A percentile compares a stretch with the other conserved stretches of the same genome.
phyloP scores from a whole-genome alignment of 495 filamentous ascomycete genomes.

The Staphylotrichum longicolle region DNA sequence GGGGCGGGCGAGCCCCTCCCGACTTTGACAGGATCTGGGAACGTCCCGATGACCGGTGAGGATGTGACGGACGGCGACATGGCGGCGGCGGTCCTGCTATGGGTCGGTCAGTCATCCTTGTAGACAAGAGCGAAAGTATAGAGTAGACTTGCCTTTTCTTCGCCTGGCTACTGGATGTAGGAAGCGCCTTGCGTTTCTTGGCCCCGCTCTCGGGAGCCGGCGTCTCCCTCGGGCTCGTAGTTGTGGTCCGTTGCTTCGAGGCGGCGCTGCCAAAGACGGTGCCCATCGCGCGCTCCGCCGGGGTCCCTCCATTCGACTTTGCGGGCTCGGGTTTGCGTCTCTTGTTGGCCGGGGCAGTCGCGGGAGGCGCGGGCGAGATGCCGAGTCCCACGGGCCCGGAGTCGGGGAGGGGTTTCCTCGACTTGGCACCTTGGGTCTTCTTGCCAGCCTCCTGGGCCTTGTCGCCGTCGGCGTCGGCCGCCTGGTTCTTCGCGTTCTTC shows the following conservation, averaged over 20 bases:
- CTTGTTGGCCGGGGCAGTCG: constrained; percentile 57
- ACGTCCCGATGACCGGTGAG: constrained; percentile 66
- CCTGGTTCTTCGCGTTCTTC: constrained; percentile 61
- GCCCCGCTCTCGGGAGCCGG: constrained; percentile 54
- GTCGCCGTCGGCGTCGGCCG: constrained; percentile 50
- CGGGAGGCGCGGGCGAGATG: constrained; percentile 45
- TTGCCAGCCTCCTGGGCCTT: constrained; percentile 51
- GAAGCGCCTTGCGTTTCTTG: constrained; percentile 68
- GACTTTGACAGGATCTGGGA: constrained; percentile 49
- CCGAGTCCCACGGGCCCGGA: constrained; percentile 51
- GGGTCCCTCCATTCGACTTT: constrained; percentile 50
- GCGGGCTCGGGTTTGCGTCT: constrained; percentile 76
- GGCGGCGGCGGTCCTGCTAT: constrained; percentile 36
- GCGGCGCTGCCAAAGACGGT: constrained; percentile 51
- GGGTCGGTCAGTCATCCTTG: constrained; percentile 18
- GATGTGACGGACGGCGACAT: constrained; percentile 69
- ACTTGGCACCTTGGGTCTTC: constrained; percentile 58
- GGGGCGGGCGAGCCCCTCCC: constrained; percentile 44
- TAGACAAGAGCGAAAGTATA: background rate
- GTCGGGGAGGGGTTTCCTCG: constrained; percentile 61
- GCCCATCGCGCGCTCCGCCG: constrained; percentile 71
- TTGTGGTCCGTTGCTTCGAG: constrained; percentile 47
- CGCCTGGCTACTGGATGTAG: constrained; percentile 57
- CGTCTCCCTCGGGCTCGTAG: constrained; percentile 59
- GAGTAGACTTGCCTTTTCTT: constrained; percentile 65